Percentiles rank a stretch among this genome's conserved stretches.
Conservation (phyloP, 2,329 filamentous ascomycete genomes). For the Xylariaceae sp. region DNA sequence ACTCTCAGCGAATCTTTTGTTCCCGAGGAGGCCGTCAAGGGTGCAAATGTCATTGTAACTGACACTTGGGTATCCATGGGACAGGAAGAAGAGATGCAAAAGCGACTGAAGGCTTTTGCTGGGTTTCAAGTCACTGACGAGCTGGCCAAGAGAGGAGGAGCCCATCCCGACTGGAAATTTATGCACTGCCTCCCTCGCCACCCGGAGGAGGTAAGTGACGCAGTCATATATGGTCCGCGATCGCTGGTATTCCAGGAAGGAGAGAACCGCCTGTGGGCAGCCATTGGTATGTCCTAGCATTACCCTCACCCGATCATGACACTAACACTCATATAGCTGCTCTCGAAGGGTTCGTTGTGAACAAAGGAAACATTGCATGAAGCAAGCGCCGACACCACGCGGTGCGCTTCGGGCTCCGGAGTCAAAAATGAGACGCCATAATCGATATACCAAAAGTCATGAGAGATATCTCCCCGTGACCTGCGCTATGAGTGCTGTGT, state of each 20-base stretch:
- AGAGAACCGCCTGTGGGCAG: slow-evolving; percentile 90
- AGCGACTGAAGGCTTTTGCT: slow-evolving; percentile 72
- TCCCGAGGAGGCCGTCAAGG: slow-evolving; percentile 78
- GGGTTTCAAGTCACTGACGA: slow-evolving; percentile 91
- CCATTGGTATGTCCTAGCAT: slow-evolving; percentile 55
- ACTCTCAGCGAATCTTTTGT: slow-evolving; percentile 68
- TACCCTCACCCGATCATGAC: slow-evolving; percentile 1
- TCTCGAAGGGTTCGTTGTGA: slow-evolving; percentile 87
- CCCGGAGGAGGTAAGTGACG: slow-evolving; percentile 85
- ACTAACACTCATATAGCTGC: slow-evolving; percentile 48
- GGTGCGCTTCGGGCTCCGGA: neutral
- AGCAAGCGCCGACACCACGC: neutral
- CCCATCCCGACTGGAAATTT: slow-evolving; percentile 88
- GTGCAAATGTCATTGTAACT: slow-evolving; percentile 85
- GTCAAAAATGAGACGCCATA: neutral
- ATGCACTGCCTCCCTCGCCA: slow-evolving; percentile 97
- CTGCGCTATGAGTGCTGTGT: neutral
- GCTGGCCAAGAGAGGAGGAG: slow-evolving; percentile 75
- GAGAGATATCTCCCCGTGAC: neutral
- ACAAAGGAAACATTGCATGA: slow-evolving; percentile 68
- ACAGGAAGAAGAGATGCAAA: slow-evolving; percentile 77
- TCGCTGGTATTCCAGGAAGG: slow-evolving; percentile 91
- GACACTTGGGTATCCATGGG: slow-evolving; percentile 99
- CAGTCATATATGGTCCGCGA: slow-evolving; percentile 82
- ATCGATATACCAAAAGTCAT: neutral